Evolutionary conservation across 225 moss, liverwort and hornwort genomes (phyloP).

Genomic region (Marchantia polymorpha): DNA sequence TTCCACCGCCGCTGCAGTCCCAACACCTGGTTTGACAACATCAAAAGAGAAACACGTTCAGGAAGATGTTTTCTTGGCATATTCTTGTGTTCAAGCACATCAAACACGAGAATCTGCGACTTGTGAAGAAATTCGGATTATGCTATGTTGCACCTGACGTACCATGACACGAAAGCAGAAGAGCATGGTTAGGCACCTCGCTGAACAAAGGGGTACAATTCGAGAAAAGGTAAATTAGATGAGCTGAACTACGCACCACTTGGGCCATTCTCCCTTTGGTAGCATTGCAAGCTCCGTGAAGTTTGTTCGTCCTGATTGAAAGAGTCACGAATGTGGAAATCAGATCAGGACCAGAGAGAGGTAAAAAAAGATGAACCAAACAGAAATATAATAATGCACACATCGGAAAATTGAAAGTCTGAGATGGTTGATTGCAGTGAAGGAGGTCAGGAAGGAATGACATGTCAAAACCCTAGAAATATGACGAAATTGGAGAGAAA

Average conservation of each 20-base stretch:
- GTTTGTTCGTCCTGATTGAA: constrained; percentile 61
- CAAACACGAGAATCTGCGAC: background rate
- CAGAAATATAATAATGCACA: no score
- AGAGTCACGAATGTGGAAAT: no score
- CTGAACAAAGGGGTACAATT: background rate
- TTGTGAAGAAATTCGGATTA: background rate
- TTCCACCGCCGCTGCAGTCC: constrained; percentile 92
- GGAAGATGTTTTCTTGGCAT: background rate
- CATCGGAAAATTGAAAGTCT: no score
- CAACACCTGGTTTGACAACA: constrained; percentile 44
- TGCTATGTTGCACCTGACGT: background rate
- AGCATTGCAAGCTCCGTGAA: constrained; percentile 72
- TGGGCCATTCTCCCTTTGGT: constrained; percentile 98
- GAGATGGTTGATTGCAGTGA: no score
- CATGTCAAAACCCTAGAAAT: no score
- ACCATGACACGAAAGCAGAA: background rate
- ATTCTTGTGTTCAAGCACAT: background rate
- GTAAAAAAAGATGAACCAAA: no score
- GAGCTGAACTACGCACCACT: constrained; percentile 52
- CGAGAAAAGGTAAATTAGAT: background rate
- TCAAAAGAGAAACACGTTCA: background rate
- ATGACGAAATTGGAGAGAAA: no score
- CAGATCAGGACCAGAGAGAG: no score
- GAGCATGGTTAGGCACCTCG: background rate
- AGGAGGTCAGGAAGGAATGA: no score